phyloP scores from a whole-genome alignment of 805 yeast genomes.

The Lipomyces starkeyi region DNA sequence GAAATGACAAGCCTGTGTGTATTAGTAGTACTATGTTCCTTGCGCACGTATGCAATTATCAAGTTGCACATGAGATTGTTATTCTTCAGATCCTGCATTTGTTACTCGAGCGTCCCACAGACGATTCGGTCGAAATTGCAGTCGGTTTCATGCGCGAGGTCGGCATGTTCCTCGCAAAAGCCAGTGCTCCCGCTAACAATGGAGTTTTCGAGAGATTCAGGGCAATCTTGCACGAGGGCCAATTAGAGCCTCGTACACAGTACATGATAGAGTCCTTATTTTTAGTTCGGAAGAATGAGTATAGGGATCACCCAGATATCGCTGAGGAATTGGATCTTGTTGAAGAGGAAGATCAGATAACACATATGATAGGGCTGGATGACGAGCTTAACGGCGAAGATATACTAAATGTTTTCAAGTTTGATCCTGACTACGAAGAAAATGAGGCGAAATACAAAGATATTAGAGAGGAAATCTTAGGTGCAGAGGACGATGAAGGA shows the following conservation, averaged over 20 bases:
- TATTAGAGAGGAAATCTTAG: conserved; percentile 55
- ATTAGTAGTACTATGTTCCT: conserved; percentile 56
- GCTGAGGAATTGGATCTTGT: conserved; percentile 61
- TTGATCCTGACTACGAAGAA: conserved; percentile 57
- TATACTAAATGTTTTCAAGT: conserved; percentile 56
- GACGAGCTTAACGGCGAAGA: conserved; percentile 57
- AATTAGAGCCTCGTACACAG: conserved; percentile 52
- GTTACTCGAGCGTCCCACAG: conserved; percentile 56
- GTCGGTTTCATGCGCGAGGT: conserved; percentile 55
- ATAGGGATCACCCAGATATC: conserved; percentile 50
- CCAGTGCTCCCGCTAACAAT: conserved; percentile 54
- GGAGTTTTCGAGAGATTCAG: conserved; percentile 66
- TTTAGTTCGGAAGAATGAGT: conserved; percentile 55
- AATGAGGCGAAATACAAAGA: conserved; percentile 57
- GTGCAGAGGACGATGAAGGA: conserved; percentile 45
- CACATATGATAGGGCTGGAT: conserved; percentile 62
- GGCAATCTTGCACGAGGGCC: conserved; percentile 61
- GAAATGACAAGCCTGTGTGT: conserved; percentile 54
- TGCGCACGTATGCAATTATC: conserved; percentile 67
- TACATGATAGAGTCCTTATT: conserved; percentile 59
- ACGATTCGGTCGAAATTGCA: conserved; percentile 63
- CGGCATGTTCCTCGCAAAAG: conserved; percentile 59
- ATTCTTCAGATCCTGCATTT: conserved; percentile 59
- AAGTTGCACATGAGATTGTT: conserved; percentile 61
- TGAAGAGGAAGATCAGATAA: conserved; percentile 64